phyloP scores from a whole-genome alignment of 441 rosid genomes.

The Erodium moschatum region DNA sequence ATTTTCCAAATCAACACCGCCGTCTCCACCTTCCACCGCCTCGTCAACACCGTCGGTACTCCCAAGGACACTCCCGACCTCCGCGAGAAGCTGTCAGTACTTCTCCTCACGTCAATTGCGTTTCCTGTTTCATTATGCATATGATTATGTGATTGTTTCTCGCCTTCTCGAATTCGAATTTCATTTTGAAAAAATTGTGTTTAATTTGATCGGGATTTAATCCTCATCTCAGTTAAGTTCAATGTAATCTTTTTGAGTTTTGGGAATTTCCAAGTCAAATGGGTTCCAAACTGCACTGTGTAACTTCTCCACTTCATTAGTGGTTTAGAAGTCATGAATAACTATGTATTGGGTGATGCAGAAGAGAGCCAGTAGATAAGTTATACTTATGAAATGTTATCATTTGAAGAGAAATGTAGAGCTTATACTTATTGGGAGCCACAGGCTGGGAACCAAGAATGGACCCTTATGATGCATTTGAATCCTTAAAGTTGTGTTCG shows the following conservation, averaged over 20 bases:
- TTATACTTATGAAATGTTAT: neutral
- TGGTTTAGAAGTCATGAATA: neutral
- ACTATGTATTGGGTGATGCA: neutral
- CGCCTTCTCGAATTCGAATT: neutral
- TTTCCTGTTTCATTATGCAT: too few relatives aligned
- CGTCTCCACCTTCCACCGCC: conserved; percentile 57
- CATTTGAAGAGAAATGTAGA: neutral
- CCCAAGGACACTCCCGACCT: conserved; percentile 59
- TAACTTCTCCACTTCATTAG: neutral
- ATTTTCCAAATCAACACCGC: conserved; percentile 69
- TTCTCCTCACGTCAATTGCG: conserved; percentile 14
- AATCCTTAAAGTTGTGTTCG: neutral
- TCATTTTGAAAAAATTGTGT: neutral
- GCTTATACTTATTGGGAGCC: neutral
- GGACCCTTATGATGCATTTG: neutral
- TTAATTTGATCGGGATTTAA: neutral
- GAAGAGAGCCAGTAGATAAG: neutral
- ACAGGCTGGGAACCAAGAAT: neutral
- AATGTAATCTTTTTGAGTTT: neutral
- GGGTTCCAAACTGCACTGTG: neutral
- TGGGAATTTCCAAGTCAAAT: neutral
- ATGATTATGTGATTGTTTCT: conserved; percentile 39
- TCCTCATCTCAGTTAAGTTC: neutral
- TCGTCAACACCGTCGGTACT: conserved; percentile 53
- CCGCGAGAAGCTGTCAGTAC: conserved; percentile 43